A percentile compares a stretch with the other conserved stretches of the same genome.
Conservation (phyloP, 2,329 filamentous ascomycete species). For the Ophiostoma himal-ulmi region DNA sequence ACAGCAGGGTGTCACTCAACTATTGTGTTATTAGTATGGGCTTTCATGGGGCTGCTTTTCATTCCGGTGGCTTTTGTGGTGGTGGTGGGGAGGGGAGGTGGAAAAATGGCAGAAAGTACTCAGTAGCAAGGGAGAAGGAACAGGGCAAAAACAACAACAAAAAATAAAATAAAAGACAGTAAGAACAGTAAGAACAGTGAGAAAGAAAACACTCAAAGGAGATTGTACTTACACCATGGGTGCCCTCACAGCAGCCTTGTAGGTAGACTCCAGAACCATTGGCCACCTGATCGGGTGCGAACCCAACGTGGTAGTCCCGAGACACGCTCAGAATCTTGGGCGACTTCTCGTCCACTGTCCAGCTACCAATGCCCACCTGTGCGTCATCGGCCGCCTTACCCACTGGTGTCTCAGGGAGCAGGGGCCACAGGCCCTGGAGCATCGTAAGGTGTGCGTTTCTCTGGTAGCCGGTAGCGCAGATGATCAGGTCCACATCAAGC, state of each 20-base stretch:
- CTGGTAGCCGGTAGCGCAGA: conserved; percentile 83
- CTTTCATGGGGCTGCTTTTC: not conserved
- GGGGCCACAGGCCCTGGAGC: conserved; percentile 57
- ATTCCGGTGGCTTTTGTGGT: conserved; percentile 4
- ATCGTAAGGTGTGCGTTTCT: conserved; percentile 73
- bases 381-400: conserved; percentile 17
- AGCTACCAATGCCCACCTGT: conserved; percentile 26
- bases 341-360: conserved; percentile 25
- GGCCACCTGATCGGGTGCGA: conserved; percentile 62
- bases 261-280: conserved; percentile 76
- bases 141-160: too few relatives aligned
- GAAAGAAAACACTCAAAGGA: conserved; percentile 3
- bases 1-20: conserved; percentile 77
- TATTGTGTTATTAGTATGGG: conserved; percentile 32
- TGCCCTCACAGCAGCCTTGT: conserved; percentile 88
- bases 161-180: too few relatives aligned
- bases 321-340: conserved; percentile 57
- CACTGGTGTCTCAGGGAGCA: conserved; percentile 51
- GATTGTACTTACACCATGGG: conserved; percentile 67
- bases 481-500: conserved; percentile 71
- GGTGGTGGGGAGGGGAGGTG: not conserved
- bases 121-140: not conserved
- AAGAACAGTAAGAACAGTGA: not conserved
- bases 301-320: conserved; percentile 73
- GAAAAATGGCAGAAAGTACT: not conserved